A percentile compares a stretch with the other conserved stretches of the same genome.
Conservation (phyloP, 371 early-diverging fungal species). For the Lichtheimia ornata region DNA sequence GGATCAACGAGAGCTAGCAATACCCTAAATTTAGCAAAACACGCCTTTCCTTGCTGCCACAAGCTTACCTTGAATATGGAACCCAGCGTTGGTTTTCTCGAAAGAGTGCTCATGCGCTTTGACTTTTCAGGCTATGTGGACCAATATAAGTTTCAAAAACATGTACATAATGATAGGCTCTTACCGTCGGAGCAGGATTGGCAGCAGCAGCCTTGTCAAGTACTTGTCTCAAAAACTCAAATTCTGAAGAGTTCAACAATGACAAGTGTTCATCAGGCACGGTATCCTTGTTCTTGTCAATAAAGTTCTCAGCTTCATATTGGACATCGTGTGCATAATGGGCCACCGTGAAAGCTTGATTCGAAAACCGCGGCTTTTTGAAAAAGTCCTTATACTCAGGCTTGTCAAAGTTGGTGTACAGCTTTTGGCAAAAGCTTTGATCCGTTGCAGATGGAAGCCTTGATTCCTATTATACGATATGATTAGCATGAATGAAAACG, state of each 20-base stretch:
- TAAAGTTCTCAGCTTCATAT: constrained; percentile 92
- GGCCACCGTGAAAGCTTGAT: constrained; percentile 78
- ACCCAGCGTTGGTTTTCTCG: constrained; percentile 85
- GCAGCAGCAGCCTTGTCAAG: constrained; percentile 46
- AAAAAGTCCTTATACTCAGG: constrained; percentile 75
- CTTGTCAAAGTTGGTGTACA: constrained; percentile 74
- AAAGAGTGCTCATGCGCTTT: constrained; percentile 62
- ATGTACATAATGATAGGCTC: neutral
- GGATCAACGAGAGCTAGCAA: constrained; percentile 70
- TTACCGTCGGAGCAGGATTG: constrained; percentile 36
- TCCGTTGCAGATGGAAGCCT: constrained; percentile 89
- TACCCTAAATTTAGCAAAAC: neutral
- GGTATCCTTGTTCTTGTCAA: constrained; percentile 99
- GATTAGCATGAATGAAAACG: neutral
- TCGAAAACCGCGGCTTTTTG: constrained; percentile 89
- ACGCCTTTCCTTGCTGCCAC: no score
- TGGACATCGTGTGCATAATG: constrained; percentile 94
- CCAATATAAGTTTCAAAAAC: neutral
- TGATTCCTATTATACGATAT: constrained; percentile 48
- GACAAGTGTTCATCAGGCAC: constrained; percentile 90
- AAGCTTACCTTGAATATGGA: constrained; percentile 76
- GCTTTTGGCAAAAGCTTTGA: constrained; percentile 71
- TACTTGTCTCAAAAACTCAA: constrained; percentile 76
- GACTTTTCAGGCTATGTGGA: constrained; percentile 34
- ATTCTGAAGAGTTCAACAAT: constrained; percentile 66